A percentile compares a stretch with the other conserved stretches of the same genome.
phyloP scores from a whole-genome alignment of 2,329 filamentous ascomycete genomes.

The Ophiobolus disseminans region DNA sequence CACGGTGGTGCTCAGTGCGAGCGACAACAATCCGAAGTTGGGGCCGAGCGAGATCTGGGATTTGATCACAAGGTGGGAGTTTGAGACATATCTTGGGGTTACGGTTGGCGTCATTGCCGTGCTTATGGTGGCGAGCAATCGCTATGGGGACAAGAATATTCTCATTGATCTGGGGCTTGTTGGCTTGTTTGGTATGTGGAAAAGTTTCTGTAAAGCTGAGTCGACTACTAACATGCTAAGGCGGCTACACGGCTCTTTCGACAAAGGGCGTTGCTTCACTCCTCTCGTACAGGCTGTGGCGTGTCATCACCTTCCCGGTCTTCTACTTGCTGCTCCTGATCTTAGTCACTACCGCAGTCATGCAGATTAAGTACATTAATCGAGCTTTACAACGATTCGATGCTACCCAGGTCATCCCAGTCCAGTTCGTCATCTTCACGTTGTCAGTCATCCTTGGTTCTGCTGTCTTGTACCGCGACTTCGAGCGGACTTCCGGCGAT shows the following conservation, averaged over 20 bases:
- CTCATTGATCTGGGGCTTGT: conserved; percentile 93
- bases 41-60: conserved; percentile 89
- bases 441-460: conserved; percentile 94
- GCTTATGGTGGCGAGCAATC: conserved; percentile 82
- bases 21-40: conserved; percentile 85
- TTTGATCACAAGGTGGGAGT: conserved; percentile 85
- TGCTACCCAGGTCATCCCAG: conserved; percentile 96
- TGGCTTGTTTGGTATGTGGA: conserved; percentile 79
- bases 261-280: conserved; percentile 97
- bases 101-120: conserved; percentile 75
- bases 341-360: conserved; percentile 82
- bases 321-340: conserved; percentile 85
- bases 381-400: conserved; percentile 89
- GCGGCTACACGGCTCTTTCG: conserved; percentile 93
- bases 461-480: conserved; percentile 91
- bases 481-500: conserved; percentile 77
- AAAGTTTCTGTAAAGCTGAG: not conserved
- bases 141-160: conserved; percentile 84
- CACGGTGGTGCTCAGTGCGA: conserved; percentile 90
- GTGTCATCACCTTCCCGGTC: conserved; percentile 88
- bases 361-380: conserved; percentile 98
- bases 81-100: conserved; percentile 86
- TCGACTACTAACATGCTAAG: conserved; percentile 40
- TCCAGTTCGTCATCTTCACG: conserved; percentile 96
- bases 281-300: conserved; percentile 87